Evolutionary conservation across 192 early-diverging fungal species (phyloP).

Genomic region (Mortierella hygrophila): DNA sequence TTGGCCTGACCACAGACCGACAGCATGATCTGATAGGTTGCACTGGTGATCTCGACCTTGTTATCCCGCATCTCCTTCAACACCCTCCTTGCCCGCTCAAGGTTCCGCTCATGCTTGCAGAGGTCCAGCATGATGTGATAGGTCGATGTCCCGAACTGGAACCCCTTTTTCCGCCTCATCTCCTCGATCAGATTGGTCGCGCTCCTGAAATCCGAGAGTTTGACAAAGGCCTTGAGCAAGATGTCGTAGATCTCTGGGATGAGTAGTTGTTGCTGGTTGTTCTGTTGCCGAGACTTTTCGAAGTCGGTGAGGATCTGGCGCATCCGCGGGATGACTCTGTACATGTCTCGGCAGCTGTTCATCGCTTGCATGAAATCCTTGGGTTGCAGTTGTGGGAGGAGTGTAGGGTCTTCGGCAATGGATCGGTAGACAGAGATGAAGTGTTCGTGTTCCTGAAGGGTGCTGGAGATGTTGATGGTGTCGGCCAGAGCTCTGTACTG

Average conservation of each 20-base stretch:
- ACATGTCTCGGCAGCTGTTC: constrained; percentile 29
- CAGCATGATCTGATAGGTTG: constrained; percentile 45
- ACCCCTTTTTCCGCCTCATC: constrained; percentile 8
- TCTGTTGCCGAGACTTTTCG: constrained; percentile 2
- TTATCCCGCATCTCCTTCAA: constrained; percentile 34
- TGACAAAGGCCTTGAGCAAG: constrained; percentile 39
- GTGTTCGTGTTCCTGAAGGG: constrained; percentile 26
- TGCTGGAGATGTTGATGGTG: neutral
- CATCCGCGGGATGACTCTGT: constrained; percentile 35
- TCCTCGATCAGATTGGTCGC: constrained; percentile 21
- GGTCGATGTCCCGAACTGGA: constrained; percentile 16
- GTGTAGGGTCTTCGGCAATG: constrained; percentile 28
- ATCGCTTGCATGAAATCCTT: constrained; percentile 46
- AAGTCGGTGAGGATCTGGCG: constrained; percentile 33
- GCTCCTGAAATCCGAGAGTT: constrained; percentile 42
- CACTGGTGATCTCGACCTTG: constrained; percentile 17
- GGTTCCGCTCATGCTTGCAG: constrained; percentile 26
- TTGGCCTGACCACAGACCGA: constrained; percentile 29
- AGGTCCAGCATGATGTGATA: constrained; percentile 44
- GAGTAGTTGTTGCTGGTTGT: neutral
- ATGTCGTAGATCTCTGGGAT: constrained; percentile 42
- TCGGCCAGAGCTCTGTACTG: constrained; percentile 20
- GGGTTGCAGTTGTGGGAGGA: constrained; percentile 31
- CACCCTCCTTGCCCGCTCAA: constrained; percentile 4
- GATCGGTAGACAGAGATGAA: constrained; percentile 23